Percentiles rank a stretch among this genome's conserved stretches.
phyloP scores from a whole-genome alignment of 768 basidiomycete genomes.

The Hysterangium stoloniferum region DNA sequence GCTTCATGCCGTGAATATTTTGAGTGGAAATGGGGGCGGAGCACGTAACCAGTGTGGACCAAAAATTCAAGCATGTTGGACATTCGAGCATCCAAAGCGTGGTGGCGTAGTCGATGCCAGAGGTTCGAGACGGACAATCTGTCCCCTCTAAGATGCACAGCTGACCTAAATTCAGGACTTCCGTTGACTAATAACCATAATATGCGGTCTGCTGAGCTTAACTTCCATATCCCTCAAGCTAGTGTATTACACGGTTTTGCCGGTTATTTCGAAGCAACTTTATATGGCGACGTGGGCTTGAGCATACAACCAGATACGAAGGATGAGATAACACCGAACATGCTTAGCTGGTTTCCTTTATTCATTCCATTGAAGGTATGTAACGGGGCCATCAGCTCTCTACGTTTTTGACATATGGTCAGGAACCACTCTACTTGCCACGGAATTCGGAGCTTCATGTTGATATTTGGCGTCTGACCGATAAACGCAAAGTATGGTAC shows the following conservation, averaged over 20 bases:
- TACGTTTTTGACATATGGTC: constrained; percentile 10
- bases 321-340: constrained; percentile 82
- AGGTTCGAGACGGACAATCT: constrained; percentile 37
- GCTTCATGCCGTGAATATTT: constrained; percentile 88
- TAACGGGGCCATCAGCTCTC: constrained; percentile 4
- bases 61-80: constrained; percentile 92
- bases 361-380: constrained; percentile 90
- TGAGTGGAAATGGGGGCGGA: constrained; percentile 69
- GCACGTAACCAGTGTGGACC: constrained; percentile 61
- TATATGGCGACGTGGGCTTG: constrained; percentile 85
- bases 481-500: constrained; percentile 90
- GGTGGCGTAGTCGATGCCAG: constrained; percentile 66
- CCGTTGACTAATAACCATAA: constrained; percentile 97
- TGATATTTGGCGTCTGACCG: constrained; percentile 90
- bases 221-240: constrained; percentile 91
- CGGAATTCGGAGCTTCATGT: constrained; percentile 88
- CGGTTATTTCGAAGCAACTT: constrained; percentile 92
- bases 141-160: not conserved
- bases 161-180: constrained; percentile 42
- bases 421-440: constrained; percentile 94
- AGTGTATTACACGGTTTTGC: constrained; percentile 91
- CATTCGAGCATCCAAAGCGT: constrained; percentile 87
- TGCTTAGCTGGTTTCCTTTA: constrained; percentile 99
- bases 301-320: constrained; percentile 92
- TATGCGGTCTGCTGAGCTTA: constrained; percentile 73